Base-by-base conservation (phyloP, 2,329 filamentous ascomycete species). In the Intubia oerlemansii region DNA sequence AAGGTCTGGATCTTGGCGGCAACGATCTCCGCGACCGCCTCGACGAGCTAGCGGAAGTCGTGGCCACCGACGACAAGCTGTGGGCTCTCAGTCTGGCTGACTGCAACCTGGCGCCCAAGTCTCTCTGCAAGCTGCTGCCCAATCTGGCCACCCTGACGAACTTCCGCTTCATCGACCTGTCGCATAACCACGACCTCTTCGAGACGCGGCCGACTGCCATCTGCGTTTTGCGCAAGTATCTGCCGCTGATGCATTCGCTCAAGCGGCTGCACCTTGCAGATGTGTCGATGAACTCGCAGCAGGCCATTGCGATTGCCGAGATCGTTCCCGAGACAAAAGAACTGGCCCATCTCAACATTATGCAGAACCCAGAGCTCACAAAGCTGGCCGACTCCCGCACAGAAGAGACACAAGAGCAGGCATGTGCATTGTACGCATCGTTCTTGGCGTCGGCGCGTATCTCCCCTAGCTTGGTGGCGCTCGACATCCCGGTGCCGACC, bases 361-460 rank as follows among this genome's bases (percentile, higher is more conserved):
- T 91, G 22, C 78, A 88, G 39, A 98, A 98, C 41, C 60, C 69
- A 1, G 62, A 70, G 34, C 54, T 93, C 5, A 57, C 65, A 14
- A 64, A 63, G 26, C 61, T 92, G 15, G 74, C 81, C 5, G 64
- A 69, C 34, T 77, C 81, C 1, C 76, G 62, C 28, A 78, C 79
- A 5, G 80, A 88, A 41, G 71, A 71, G 32, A 63, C 61, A 2
- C 81, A 93, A 47, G 85, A 95, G 50, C 85, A 95, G 50, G 85
- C 88, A 1, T 92, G 80, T 41, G 88, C 88, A 1, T 53, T 95
- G 6, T 95, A 91, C 46, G 82, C 88, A 1, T 92, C 84, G 2
- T 60, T 95, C 13, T 74, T 92, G 53, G 78, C 82, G 5, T 85
- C 85, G 0, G 75, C 81, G 1, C 70, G 84, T 30, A 66, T 93